Evolutionary conservation across 352 stramenopile species (phyloP).

Genomic region (Phytophthora idaei): DNA sequence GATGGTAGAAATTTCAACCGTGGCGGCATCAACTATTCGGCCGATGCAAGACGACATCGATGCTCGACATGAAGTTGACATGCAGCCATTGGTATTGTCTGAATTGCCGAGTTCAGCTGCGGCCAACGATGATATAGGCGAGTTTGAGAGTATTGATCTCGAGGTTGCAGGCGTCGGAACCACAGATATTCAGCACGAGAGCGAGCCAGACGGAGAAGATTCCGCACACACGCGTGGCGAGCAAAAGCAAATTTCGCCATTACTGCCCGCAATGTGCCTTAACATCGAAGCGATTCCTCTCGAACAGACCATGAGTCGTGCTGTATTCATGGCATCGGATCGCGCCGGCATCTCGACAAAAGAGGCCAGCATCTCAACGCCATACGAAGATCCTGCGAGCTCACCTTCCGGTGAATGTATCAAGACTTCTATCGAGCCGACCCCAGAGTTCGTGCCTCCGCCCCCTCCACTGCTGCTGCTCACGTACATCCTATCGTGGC

Average conservation of each 20-base stretch:
- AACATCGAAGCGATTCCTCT: neutral
- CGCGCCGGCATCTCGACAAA: neutral
- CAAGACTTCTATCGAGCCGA: neutral
- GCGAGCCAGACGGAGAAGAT: neutral
- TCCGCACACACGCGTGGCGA: neutral
- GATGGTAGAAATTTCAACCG: neutral
- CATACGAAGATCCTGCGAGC: neutral
- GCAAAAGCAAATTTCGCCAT: neutral
- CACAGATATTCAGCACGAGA: neutral
- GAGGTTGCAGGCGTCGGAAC: neutral
- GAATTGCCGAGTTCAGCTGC: neutral
- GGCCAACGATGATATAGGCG: neutral
- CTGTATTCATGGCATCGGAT: no score
- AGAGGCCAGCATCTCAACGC: neutral
- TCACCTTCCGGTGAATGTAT: neutral
- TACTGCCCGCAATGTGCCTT: neutral
- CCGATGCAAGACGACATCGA: neutral
- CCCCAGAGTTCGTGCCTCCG: neutral
- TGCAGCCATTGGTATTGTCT: neutral
- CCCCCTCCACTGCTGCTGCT: slow-evolving; percentile 19
- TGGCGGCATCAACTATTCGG: neutral
- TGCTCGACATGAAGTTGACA: neutral
- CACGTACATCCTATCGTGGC: slow-evolving; percentile 12
- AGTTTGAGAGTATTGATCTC: slow-evolving; percentile 20
- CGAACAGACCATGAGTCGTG: no score